Evolutionary conservation across 108 stramenopile species (phyloP).

Genomic region (Cylindrotheca fusiformis): DNA sequence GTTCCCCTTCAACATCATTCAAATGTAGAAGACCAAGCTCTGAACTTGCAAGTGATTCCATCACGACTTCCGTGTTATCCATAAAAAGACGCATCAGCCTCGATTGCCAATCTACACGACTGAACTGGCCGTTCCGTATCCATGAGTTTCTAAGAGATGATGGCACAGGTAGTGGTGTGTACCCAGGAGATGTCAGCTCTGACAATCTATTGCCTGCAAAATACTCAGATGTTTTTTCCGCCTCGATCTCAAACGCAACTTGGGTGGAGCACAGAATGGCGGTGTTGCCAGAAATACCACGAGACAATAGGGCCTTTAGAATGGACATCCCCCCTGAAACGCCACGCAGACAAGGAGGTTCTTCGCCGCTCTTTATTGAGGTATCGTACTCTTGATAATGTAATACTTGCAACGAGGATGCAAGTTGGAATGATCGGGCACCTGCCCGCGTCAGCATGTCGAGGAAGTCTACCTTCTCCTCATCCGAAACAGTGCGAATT

Average conservation of each 20-base stretch:
- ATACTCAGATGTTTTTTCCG: background rate
- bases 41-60: background rate
- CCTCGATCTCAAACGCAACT: slow-evolving; percentile 23
- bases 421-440: slow-evolving; percentile 15
- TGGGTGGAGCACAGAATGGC: slow-evolving; percentile 9
- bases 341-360: slow-evolving; percentile 6
- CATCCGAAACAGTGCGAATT: slow-evolving; percentile 1
- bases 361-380: slow-evolving; percentile 10
- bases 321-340: slow-evolving; percentile 7
- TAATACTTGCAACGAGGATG: background rate
- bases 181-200: background rate
- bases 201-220: background rate
- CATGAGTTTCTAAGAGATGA: slow-evolving; percentile 4
- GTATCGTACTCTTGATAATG: slow-evolving; percentile 10
- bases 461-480: slow-evolving; percentile 12
- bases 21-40: slow-evolving; percentile 5
- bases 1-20: background rate
- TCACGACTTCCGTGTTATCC: background rate
- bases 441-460: slow-evolving; percentile 11
- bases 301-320: slow-evolving; percentile 6
- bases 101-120: slow-evolving; percentile 6
- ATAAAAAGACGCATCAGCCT: slow-evolving; percentile 21
- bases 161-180: background rate
- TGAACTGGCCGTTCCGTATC: background rate
- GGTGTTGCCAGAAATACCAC: slow-evolving; percentile 6